Evolutionary conservation across 1,284 basidiomycete species (phyloP).

Genomic region (Microbotryum violaceum): DNA sequence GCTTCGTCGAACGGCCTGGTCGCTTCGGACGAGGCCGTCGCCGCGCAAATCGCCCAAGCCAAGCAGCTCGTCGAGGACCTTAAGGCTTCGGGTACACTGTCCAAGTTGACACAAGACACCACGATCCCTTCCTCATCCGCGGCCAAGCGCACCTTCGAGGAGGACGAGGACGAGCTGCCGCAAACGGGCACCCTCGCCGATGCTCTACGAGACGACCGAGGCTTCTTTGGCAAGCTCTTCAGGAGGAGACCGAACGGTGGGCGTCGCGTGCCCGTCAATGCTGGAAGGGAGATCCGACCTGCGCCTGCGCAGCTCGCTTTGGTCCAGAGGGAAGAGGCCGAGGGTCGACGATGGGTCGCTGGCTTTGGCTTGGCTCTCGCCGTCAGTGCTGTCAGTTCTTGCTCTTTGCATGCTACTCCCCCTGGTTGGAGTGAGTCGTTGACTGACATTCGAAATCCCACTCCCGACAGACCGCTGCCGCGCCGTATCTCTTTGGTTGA

Average conservation of each 20-base stretch:
- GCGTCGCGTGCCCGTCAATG: constrained; percentile 16
- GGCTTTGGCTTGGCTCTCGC: constrained; percentile 29
- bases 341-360: constrained; percentile 26
- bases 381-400: constrained; percentile 14
- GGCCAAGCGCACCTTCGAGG: constrained; percentile 29
- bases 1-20: constrained; percentile 13
- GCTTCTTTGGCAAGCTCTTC: constrained; percentile 31
- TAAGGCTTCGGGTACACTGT: constrained; percentile 25
- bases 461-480: constrained; percentile 19
- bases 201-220: constrained; percentile 18
- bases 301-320: constrained; percentile 2
- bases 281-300: constrained; percentile 6
- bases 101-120: constrained; percentile 18
- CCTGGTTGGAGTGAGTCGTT: no score
- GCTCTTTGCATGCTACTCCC: no score
- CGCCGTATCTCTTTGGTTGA: constrained; percentile 31
- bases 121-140: constrained; percentile 4
- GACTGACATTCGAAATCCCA: no score
- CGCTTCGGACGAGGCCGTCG: constrained; percentile 25
- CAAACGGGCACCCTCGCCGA: constrained; percentile 21
- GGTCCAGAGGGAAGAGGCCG: constrained; percentile 14
- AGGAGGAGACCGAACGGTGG: constrained; percentile 14
- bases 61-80: constrained; percentile 31
- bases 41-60: constrained; percentile 27
- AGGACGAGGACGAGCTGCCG: constrained; percentile 15